Conservation (phyloP, 1,284 basidiomycete species). For the Caloboletus inedulis region DNA sequence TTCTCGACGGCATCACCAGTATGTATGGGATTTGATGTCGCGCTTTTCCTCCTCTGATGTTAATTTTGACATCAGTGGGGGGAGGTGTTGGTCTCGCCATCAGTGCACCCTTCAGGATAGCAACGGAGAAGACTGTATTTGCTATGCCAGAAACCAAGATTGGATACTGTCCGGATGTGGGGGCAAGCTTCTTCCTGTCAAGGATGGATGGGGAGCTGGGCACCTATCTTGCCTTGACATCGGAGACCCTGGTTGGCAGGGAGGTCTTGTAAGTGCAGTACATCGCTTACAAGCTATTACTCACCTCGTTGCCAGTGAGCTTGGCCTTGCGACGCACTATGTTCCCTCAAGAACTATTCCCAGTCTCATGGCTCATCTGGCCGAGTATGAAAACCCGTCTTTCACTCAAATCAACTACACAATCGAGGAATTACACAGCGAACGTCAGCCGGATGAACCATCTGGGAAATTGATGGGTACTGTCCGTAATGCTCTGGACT, state of each 20-base stretch:
- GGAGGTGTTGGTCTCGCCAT: slow-evolving; percentile 91
- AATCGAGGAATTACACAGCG: slow-evolving; percentile 67
- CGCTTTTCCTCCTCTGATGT: slow-evolving; percentile 19
- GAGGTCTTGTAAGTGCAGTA: slow-evolving; percentile 71
- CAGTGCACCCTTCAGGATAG: slow-evolving; percentile 89
- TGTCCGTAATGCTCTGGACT: slow-evolving; percentile 73
- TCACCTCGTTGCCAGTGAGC: slow-evolving; percentile 52
- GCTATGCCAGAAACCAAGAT: slow-evolving; percentile 99
- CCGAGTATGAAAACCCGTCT: slow-evolving; percentile 55
- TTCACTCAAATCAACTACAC: slow-evolving; percentile 49
- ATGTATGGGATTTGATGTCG: slow-evolving; percentile 35
- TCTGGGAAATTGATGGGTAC: slow-evolving; percentile 57
- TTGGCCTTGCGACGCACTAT: slow-evolving; percentile 90
- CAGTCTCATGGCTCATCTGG: slow-evolving; percentile 59
- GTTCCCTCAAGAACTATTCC: slow-evolving; percentile 75
- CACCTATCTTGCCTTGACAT: slow-evolving; percentile 91
- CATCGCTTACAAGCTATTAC: slow-evolving; percentile 7
- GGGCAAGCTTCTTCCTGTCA: slow-evolving; percentile 86
- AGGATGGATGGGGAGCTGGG: slow-evolving; percentile 90
- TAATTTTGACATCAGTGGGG: slow-evolving; percentile 64
- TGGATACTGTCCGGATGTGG: slow-evolving; percentile 89
- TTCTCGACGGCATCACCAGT: slow-evolving; percentile 93
- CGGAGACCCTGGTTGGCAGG: slow-evolving; percentile 68
- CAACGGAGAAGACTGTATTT: slow-evolving; percentile 89
- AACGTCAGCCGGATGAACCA: slow-evolving; percentile 57